Evolutionary conservation across 163 green algal genomes (phyloP).

Genomic region (Chlorella variabilis): DNA sequence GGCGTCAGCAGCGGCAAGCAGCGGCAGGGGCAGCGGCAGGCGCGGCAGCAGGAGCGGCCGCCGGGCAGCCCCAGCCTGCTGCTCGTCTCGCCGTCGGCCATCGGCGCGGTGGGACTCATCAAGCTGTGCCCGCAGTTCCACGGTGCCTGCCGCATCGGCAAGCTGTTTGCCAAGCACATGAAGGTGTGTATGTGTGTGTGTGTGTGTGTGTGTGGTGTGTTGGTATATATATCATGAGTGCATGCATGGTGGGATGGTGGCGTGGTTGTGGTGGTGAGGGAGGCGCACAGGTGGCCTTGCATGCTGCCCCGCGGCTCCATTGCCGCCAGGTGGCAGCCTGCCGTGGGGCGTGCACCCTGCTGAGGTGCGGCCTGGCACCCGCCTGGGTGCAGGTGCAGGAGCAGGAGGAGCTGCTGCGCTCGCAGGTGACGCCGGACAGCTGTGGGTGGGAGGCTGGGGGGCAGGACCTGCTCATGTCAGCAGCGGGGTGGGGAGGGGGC

Average conservation of each 20-base stretch:
- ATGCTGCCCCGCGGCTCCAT: no score
- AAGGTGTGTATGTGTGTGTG: constrained; percentile 34
- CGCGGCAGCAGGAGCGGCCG: background rate
- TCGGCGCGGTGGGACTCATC: constrained; percentile 44
- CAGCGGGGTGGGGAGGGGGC: no score
- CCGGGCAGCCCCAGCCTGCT: constrained; percentile 33
- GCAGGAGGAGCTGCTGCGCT: constrained; percentile 50
- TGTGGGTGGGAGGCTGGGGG: background rate
- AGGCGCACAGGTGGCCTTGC: no score
- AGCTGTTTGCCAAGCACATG: constrained; percentile 75
- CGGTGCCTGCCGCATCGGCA: constrained; percentile 53
- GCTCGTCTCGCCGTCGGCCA: constrained; percentile 42
- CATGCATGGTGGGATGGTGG: no score
- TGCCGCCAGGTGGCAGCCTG: no score
- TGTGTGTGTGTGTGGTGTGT: no score
- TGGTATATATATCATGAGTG: no score
- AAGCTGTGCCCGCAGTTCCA: constrained; percentile 50
- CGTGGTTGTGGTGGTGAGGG: no score
- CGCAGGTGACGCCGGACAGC: background rate
- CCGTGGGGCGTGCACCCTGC: no score
- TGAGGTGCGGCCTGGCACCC: no score
- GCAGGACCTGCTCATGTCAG: background rate
- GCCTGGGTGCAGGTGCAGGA: constrained; percentile 44
- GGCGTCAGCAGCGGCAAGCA: background rate
- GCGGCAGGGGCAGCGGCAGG: constrained; percentile 10